These are phyloP conservation scores for Tolypocladium pustulatum DNA, from an alignment of 2,329 filamentous ascomycete species.

Conservation along the genomic window DNA sequence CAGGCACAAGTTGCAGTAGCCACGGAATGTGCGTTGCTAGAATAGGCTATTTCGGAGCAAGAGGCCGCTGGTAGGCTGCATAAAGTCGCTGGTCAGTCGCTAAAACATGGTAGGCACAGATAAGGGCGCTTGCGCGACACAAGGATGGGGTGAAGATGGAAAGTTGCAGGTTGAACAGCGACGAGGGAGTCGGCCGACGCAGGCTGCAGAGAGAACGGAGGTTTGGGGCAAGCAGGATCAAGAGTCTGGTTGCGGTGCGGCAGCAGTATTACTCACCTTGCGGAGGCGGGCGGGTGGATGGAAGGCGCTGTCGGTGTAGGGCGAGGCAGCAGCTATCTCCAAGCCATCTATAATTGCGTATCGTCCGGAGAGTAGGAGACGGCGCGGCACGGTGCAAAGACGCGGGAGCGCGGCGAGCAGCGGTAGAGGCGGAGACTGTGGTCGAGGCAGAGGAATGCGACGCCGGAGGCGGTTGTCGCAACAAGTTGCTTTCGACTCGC, in stretches of 20 bases:
- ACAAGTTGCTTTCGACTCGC: not conserved
- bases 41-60: not conserved
- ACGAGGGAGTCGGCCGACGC: slow-evolving; percentile 1
- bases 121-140: too few species aligned
- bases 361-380: not conserved
- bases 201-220: slow-evolving; percentile 6
- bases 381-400: not conserved
- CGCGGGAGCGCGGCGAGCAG: not conserved
- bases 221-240: slow-evolving; percentile 1
- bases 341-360: slow-evolving; percentile 11
- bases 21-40: not conserved
- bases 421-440: not conserved
- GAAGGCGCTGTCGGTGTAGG: not conserved
- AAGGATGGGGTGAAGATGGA: not conserved
- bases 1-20: not conserved
- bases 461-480: slow-evolving; percentile 1
- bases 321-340: slow-evolving; percentile 7
- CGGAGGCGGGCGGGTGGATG: not conserved
- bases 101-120: not conserved
- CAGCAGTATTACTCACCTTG: not conserved
- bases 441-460: slow-evolving; percentile 1
- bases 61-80: not conserved
- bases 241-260: not conserved
- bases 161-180: not conserved
- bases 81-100: not conserved